Conservation (phyloP, 768 basidiomycete species). For the Mycena indigotica region DNA sequence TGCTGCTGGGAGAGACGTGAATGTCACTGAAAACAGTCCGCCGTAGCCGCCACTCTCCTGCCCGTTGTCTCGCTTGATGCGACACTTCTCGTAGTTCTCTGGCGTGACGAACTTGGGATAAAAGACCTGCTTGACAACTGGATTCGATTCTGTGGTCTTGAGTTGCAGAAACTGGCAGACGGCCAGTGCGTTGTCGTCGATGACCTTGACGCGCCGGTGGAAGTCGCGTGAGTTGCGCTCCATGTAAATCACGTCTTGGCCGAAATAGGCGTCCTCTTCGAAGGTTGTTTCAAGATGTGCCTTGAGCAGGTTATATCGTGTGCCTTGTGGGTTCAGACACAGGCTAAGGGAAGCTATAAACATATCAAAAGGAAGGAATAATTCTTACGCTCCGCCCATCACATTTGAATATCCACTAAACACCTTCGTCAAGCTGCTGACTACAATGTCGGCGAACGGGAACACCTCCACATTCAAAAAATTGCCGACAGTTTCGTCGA, state of each 20-base stretch:
- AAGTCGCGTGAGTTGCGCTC: constrained; percentile 98
- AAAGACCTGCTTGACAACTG: constrained; percentile 78
- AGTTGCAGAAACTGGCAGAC: constrained; percentile 78
- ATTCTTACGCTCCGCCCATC: constrained; percentile 91
- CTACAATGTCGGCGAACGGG: constrained; percentile 85
- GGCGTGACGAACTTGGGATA: constrained; percentile 85
- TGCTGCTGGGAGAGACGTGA: constrained; percentile 68
- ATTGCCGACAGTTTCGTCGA: constrained; percentile 96
- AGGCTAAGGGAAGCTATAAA: constrained; percentile 68
- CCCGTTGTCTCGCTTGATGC: constrained; percentile 46
- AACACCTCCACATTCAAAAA: constrained; percentile 91
- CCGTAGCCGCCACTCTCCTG: constrained; percentile 71
- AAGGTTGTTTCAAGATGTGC: constrained; percentile 56
- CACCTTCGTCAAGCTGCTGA: constrained; percentile 89
- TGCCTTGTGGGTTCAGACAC: constrained; percentile 79
- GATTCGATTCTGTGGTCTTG: constrained; percentile 45
- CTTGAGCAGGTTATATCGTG: constrained; percentile 70
- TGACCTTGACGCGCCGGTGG: constrained; percentile 65
- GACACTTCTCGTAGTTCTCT: constrained; percentile 70
- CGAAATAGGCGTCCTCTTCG: constrained; percentile 87
- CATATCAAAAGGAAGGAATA: background rate
- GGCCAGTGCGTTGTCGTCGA: constrained; percentile 81
- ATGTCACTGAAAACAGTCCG: constrained; percentile 85
- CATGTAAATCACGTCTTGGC: constrained; percentile 94
- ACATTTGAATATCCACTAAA: constrained; percentile 95